Evolutionary conservation across 2,329 filamentous ascomycete species (phyloP).

Genomic region (Ilyonectria mors-panacis): DNA sequence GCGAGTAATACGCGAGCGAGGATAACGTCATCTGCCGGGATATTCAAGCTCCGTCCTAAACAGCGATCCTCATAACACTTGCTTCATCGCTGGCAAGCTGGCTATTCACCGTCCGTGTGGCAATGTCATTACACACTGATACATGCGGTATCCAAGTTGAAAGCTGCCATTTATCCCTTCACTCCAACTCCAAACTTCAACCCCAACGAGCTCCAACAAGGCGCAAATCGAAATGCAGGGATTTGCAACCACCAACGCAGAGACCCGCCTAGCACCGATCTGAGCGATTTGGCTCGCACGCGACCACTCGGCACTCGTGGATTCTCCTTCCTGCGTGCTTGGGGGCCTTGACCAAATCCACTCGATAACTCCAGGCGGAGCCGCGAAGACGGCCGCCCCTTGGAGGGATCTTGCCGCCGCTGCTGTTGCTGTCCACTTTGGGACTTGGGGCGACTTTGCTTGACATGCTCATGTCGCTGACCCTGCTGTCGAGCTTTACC

Average conservation of each 20-base stretch:
- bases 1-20: slow-evolving; percentile 23
- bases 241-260: slow-evolving; percentile 41
- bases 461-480: slow-evolving; percentile 3
- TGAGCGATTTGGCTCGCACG: slow-evolving; percentile 48
- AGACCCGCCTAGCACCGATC: slow-evolving; percentile 46
- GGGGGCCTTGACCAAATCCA: slow-evolving; percentile 16
- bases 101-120: slow-evolving; percentile 17
- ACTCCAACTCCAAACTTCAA: slow-evolving; percentile 26
- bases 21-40: slow-evolving; percentile 34
- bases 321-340: slow-evolving; percentile 23
- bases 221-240: slow-evolving; percentile 46
- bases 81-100: background rate
- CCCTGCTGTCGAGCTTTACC: slow-evolving; percentile 34
- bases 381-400: slow-evolving; percentile 18
- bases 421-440: slow-evolving; percentile 13
- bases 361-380: slow-evolving; percentile 17
- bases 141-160: slow-evolving; percentile 7
- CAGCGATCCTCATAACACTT: slow-evolving; percentile 27
- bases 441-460: slow-evolving; percentile 5
- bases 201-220: slow-evolving; percentile 34
- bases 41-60: slow-evolving; percentile 25
- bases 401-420: slow-evolving; percentile 11
- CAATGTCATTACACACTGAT: slow-evolving; percentile 6
- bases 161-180: slow-evolving; percentile 9
- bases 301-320: slow-evolving; percentile 46